Conservation (phyloP, 2,329 filamentous ascomycete species). For the Aspergillus flavus region DNA sequence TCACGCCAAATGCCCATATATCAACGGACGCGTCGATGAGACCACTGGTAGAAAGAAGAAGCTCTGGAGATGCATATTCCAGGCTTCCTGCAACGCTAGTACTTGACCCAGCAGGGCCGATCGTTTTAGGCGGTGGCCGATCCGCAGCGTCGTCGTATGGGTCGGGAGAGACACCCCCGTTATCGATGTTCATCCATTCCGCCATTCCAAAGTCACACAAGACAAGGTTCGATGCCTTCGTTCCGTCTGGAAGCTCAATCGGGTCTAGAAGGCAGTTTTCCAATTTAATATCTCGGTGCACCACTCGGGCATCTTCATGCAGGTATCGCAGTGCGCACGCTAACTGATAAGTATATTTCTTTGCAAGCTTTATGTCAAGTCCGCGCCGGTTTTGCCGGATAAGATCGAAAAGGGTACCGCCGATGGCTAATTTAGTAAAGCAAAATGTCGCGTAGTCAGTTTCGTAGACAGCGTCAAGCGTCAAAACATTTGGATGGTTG, state of each 20-base stretch:
- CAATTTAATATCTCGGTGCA: slow-evolving; percentile 69
- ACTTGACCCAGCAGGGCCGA: slow-evolving; percentile 59
- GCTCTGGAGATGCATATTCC: slow-evolving; percentile 55
- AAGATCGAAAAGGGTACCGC: slow-evolving; percentile 66
- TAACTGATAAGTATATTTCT: slow-evolving; percentile 64
- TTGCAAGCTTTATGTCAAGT: slow-evolving; percentile 55
- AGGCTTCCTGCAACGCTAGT: slow-evolving; percentile 63
- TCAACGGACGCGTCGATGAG: slow-evolving; percentile 59
- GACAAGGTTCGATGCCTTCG: slow-evolving; percentile 58
- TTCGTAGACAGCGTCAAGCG: slow-evolving; percentile 65
- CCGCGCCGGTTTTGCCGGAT: slow-evolving; percentile 59
- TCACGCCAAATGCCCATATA: slow-evolving; percentile 68
- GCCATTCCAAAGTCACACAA: slow-evolving; percentile 72
- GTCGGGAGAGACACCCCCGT: slow-evolving; percentile 53
- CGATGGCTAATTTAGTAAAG: slow-evolving; percentile 65
- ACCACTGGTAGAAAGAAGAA: slow-evolving; percentile 43
- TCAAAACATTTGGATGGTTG: slow-evolving; percentile 63
- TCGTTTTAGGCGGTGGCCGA: slow-evolving; percentile 52
- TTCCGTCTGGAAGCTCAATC: slow-evolving; percentile 49
- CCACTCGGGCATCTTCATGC: slow-evolving; percentile 67
- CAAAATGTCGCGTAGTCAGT: slow-evolving; percentile 70
- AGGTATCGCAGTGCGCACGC: slow-evolving; percentile 67
- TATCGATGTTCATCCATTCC: slow-evolving; percentile 64
- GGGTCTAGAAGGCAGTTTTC: slow-evolving; percentile 69
- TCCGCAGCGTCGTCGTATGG: slow-evolving; percentile 51